Conservation (phyloP, 2,329 filamentous ascomycete genomes). For the Curvularia hawaiiensis region DNA sequence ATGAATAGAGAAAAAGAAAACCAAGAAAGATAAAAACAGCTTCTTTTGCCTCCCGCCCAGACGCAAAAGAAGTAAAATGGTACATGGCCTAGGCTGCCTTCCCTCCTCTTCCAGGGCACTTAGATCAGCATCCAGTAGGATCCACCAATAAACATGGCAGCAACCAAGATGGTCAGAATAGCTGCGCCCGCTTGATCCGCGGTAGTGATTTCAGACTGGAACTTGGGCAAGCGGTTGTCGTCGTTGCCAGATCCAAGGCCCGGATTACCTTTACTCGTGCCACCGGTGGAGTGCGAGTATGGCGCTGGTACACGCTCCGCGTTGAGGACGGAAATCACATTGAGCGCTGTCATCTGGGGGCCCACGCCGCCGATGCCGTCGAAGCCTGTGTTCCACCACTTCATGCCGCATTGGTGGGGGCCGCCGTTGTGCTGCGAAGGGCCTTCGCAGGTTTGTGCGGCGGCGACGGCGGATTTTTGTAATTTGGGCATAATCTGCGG, state of each 20-base stretch:
- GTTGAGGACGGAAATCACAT: conserved; percentile 55
- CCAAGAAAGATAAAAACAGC: too few relatives aligned
- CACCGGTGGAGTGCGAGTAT: conserved; percentile 56
- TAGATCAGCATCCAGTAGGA: conserved; percentile 6
- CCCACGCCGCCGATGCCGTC: conserved; percentile 59
- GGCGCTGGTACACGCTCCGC: conserved; percentile 49
- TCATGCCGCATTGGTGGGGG: conserved; percentile 48
- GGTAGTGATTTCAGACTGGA: conserved; percentile 36
- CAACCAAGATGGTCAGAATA: conserved; percentile 48
- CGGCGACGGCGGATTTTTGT: conserved; percentile 58
- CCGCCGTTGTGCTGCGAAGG: conserved; percentile 43
- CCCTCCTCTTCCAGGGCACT: too few relatives aligned
- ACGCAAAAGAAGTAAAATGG: background rate
- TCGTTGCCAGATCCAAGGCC: conserved; percentile 44
- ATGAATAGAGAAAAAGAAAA: background rate
- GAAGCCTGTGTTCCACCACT: conserved; percentile 49
- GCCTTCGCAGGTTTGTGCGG: conserved; percentile 60
- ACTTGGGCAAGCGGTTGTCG: conserved; percentile 25
- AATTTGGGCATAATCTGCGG: conserved; percentile 59
- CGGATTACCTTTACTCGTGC: conserved; percentile 55
- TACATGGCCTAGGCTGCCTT: background rate
- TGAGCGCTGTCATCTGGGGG: conserved; percentile 63
- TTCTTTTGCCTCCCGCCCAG: background rate
- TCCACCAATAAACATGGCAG: conserved; percentile 1
- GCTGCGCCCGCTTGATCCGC: conserved; percentile 51